These are phyloP conservation scores for Omphalotus guepiniiformis DNA, from an alignment of 768 basidiomycete genomes.

Conservation along the genomic window DNA sequence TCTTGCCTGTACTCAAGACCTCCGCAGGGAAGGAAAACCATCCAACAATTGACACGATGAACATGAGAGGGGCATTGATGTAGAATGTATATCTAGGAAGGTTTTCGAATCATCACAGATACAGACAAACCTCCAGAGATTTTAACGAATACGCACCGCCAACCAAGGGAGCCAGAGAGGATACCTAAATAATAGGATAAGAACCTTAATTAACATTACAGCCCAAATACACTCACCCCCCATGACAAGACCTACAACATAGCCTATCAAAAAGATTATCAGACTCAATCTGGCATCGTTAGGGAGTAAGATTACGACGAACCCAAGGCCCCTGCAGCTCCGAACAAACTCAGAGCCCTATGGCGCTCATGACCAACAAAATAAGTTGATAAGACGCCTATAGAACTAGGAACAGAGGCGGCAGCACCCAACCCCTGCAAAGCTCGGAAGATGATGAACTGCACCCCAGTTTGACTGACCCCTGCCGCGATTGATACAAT, in stretches of 20 bases:
- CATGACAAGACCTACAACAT: too few species aligned
- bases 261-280: background rate
- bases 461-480: background rate
- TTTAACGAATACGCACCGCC: too few species aligned
- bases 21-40: background rate
- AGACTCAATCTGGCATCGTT: background rate
- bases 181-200: background rate
- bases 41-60: background rate
- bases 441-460: background rate
- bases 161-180: conserved; percentile 6
- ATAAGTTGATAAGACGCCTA: background rate
- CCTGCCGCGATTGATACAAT: background rate
- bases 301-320: too few species aligned
- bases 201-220: too few species aligned
- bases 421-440: background rate
- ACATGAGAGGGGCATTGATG: background rate
- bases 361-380: background rate
- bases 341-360: background rate
- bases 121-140: too few species aligned
- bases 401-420: background rate
- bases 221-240: too few species aligned
- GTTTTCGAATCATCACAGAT: too few species aligned
- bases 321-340: background rate
- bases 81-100: background rate
- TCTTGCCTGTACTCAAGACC: background rate